phyloP scores from a whole-genome alignment of 129 eudicot species.

The Escallonia herrerae region DNA sequence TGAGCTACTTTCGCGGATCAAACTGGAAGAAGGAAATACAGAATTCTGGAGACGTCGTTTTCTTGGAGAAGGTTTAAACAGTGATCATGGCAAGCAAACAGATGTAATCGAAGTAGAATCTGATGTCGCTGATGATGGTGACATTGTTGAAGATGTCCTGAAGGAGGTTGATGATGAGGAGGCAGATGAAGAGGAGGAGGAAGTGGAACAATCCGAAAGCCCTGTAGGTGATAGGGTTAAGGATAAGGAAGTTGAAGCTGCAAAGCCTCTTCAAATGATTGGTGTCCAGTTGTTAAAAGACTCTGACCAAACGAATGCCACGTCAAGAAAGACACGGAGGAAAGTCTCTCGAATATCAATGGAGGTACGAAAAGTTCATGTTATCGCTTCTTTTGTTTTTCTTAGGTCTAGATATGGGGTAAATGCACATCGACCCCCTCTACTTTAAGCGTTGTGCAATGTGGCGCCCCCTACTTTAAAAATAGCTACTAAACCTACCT shows the following conservation, averaged over 20 bases:
- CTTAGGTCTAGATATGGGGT: too few relatives aligned
- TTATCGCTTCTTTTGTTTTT: too few relatives aligned
- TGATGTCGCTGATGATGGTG: conserved; percentile 59
- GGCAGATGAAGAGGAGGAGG: conserved; percentile 69
- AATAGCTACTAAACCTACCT: too few relatives aligned
- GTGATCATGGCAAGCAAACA: conserved; percentile 35
- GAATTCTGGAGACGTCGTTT: conserved; percentile 91
- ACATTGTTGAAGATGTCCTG: conserved; percentile 34
- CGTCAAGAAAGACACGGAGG: conserved; percentile 60
- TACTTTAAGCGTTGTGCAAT: too few relatives aligned
- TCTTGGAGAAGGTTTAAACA: conserved; percentile 71
- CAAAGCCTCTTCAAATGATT: conserved; percentile 88
- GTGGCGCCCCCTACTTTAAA: too few relatives aligned
- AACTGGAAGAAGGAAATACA: conserved; percentile 82
- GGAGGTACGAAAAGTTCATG: conserved; percentile 45
- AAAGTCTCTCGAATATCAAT: conserved; percentile 41
- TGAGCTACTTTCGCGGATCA: conserved; percentile 70
- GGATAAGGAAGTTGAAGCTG: conserved; percentile 71
- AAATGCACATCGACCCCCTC: too few relatives aligned
- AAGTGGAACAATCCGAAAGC: conserved; percentile 58
- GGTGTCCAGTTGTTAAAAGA: conserved; percentile 88
- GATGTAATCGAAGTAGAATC: conserved; percentile 39
- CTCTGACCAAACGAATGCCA: conserved; percentile 38
- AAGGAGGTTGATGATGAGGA: conserved; percentile 70
- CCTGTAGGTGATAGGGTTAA: conserved; percentile 61